These are phyloP conservation scores for Fusarium paranaense DNA, from an alignment of 2,329 filamentous ascomycete genomes.

Conservation along the genomic window DNA sequence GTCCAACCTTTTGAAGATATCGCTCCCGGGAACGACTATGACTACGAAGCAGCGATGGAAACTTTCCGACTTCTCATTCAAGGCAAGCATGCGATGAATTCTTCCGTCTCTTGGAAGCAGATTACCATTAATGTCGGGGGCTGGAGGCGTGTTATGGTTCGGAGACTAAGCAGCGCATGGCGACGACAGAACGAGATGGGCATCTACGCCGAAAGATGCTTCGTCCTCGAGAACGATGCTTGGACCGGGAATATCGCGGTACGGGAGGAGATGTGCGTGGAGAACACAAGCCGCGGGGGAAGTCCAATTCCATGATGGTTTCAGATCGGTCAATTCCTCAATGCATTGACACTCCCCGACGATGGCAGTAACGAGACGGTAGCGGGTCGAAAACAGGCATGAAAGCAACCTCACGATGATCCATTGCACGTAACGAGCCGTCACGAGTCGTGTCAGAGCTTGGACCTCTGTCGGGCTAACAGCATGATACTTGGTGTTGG, in stretches of 20 bases:
- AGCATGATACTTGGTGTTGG: background rate
- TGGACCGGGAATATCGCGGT: constrained; percentile 35
- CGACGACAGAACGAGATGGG: constrained; percentile 54
- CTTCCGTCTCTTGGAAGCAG: constrained; percentile 49
- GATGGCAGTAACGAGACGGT: background rate
- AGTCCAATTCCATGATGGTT: constrained; percentile 35
- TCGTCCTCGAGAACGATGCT: constrained; percentile 52
- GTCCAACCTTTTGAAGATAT: constrained; percentile 48
- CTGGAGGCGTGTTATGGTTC: constrained; percentile 59
- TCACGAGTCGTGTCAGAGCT: background rate
- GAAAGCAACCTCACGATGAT: background rate
- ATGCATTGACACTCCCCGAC: background rate
- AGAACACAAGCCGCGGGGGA: constrained; percentile 41
- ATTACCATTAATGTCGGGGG: constrained; percentile 62
- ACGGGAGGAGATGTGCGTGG: constrained; percentile 45
- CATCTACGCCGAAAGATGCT: constrained; percentile 61
- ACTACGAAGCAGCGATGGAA: constrained; percentile 51
- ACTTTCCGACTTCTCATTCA: constrained; percentile 50
- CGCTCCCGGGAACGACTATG: constrained; percentile 47
- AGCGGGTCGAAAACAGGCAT: background rate
- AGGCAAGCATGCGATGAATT: constrained; percentile 38
- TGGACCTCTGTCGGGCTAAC: background rate
- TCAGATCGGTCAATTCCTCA: background rate
- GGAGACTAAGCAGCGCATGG: constrained; percentile 57
- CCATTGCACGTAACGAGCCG: background rate